Conservation (phyloP, 495 filamentous ascomycete genomes). For the Staphylotrichum tortipilum region DNA sequence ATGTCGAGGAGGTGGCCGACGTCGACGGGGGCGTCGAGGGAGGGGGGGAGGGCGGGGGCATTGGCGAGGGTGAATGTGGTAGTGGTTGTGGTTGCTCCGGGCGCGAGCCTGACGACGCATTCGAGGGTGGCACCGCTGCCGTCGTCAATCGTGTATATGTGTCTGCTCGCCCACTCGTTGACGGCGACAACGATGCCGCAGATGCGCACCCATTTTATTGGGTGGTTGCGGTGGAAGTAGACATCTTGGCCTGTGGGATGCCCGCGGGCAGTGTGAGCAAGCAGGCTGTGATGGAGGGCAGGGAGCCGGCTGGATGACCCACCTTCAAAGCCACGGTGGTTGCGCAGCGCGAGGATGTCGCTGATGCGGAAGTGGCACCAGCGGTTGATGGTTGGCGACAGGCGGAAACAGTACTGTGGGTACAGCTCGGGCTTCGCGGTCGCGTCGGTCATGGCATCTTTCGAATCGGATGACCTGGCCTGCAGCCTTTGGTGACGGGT, state of each 20-base stretch:
- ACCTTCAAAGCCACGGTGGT: constrained; percentile 61
- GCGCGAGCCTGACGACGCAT: constrained; percentile 22
- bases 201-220: constrained; percentile 75
- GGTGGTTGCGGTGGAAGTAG: constrained; percentile 80
- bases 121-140: constrained; percentile 74
- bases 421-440: constrained; percentile 48
- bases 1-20: constrained; percentile 65
- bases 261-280: no score
- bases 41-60: background rate
- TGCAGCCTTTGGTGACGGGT: background rate
- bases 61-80: constrained; percentile 3
- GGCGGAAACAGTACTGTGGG: constrained; percentile 73
- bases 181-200: constrained; percentile 71
- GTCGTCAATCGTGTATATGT: constrained; percentile 71
- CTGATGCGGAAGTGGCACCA: constrained; percentile 73
- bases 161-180: constrained; percentile 51
- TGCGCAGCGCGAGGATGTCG: constrained; percentile 56
- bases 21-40: constrained; percentile 37
- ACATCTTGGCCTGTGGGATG: constrained; percentile 52
- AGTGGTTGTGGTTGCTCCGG: constrained; percentile 3
- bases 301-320: background rate
- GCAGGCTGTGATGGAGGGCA: no score
- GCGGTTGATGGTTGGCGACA: constrained; percentile 71
- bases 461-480: constrained; percentile 1
- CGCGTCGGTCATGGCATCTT: constrained; percentile 46